Evolutionary conservation across 305 asterid genomes (phyloP).

Genomic region (Fraxinus ornus): DNA sequence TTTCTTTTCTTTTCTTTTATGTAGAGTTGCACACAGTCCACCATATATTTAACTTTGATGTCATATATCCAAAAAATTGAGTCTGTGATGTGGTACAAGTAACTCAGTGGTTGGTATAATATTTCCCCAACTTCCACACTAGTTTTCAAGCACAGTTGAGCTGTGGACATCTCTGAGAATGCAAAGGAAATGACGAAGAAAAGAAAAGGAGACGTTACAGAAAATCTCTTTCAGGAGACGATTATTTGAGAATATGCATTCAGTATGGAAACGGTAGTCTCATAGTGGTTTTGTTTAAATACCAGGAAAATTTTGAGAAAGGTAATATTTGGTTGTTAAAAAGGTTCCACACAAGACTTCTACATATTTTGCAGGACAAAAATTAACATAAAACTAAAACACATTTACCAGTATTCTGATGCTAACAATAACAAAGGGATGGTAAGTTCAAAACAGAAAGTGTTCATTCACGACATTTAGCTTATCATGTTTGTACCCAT

Average conservation of each 20-base stretch:
- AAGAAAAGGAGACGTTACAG: background rate
- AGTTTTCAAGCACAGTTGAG: conserved; percentile 2
- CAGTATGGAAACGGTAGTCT: background rate
- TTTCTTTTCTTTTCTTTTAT: background rate
- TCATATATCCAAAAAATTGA: background rate
- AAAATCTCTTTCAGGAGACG: conserved; percentile 11
- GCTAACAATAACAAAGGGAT: background rate
- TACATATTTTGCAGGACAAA: background rate
- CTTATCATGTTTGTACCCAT: background rate
- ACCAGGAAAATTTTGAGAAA: conserved; percentile 2
- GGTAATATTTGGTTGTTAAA: background rate
- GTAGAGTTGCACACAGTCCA: conserved; percentile 3
- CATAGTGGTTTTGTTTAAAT: conserved; percentile 5
- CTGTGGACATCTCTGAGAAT: background rate
- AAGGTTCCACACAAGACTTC: background rate
- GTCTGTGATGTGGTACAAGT: background rate
- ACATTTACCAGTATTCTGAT: conserved; percentile 9
- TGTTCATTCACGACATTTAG: background rate
- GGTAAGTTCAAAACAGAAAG: background rate
- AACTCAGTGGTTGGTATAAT: conserved; percentile 8
- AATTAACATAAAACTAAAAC: background rate
- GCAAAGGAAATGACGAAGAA: background rate
- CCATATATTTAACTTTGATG: conserved; percentile 14
- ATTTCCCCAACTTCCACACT: background rate
- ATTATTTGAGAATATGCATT: background rate